Conservation (phyloP, 371 early-diverging fungal genomes). For the Zychaea mexicana region DNA sequence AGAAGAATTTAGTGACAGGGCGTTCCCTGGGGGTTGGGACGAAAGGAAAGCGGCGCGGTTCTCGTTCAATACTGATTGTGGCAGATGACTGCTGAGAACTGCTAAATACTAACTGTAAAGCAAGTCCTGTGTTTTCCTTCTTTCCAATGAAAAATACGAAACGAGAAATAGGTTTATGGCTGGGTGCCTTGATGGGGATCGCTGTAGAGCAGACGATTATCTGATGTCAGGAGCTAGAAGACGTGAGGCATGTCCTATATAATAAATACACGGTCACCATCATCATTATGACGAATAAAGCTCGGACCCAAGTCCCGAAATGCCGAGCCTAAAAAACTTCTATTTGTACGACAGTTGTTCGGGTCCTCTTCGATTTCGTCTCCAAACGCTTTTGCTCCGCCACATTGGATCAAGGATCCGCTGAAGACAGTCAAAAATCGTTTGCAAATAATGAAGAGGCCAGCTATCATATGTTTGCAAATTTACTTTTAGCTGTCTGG, state of each 20-base stretch:
- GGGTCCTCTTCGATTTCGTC: conserved; percentile 3
- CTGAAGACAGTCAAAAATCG: background rate
- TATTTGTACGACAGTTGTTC: conserved; percentile 2
- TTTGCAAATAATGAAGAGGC: background rate
- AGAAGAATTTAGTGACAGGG: background rate
- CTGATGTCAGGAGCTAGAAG: background rate
- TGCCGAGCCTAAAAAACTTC: background rate
- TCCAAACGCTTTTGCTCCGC: background rate
- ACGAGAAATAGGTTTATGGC: too few species aligned
- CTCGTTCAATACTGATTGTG: background rate
- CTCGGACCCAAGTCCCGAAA: background rate
- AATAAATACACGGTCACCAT: background rate
- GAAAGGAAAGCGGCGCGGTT: background rate
- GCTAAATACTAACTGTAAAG: background rate
- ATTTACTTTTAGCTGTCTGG: background rate
- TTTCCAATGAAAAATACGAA: background rate
- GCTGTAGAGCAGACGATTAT: background rate
- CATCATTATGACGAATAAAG: background rate
- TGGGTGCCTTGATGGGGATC: too few species aligned
- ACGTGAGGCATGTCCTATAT: conserved; percentile 1
- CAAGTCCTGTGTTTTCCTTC: too few species aligned
- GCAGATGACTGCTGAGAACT: background rate
- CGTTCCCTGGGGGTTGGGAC: too few species aligned
- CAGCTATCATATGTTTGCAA: background rate
- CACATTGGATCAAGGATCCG: background rate